Base-by-base conservation (phyloP, 2,329 filamentous ascomycete species). In the Exophiala viscosa region DNA sequence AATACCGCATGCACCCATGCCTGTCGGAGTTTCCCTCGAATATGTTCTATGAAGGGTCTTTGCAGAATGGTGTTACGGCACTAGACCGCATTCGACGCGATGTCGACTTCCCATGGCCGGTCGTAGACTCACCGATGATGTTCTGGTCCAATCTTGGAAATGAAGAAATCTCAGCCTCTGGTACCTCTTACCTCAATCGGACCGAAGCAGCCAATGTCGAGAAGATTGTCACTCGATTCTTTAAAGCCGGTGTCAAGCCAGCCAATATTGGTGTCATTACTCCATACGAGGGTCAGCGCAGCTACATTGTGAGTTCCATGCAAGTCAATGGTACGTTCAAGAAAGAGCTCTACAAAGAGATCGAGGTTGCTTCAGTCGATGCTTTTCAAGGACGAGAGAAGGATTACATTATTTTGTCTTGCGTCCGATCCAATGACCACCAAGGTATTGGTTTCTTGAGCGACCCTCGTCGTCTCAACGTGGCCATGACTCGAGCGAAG, bases 301-400 rank as follows among this genome's bases (percentile, higher is more conserved):
- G 91, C 73, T 99, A 96, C 69, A 91, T 99, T 60, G 93, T 99
- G 54, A 95, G 89, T 68, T 96, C 92, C n/a, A 97, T 99, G 92
- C 93, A 99, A 73, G 90, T 92, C 58, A 93, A 88, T 10, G 93
- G 93, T 47, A 95, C 89, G 0, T 96, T 95, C 78, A 96, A 95
- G 76, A 99, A 99, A 75, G 93, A 99, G 69, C 84, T 87, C 64
- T 99, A 99, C 78, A 97, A 97, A 74, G 92, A 97, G 66, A 92
- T 99, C 18, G 93, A 99, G 70, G 93, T 99, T 36, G 93, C 93
- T 3, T 97, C 92, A 0, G 93, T 99, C 34, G 93, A 99, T 76
- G 93, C 93, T 15, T 99, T 99, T 80, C 93, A 99, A 69, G 93
- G 93, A 47, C 87, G 93, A 76, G 93, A 99, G 74, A 99, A 99